These are phyloP conservation scores for Phytophthora citricola DNA, from an alignment of 352 stramenopile species.

Conservation along the genomic window DNA sequence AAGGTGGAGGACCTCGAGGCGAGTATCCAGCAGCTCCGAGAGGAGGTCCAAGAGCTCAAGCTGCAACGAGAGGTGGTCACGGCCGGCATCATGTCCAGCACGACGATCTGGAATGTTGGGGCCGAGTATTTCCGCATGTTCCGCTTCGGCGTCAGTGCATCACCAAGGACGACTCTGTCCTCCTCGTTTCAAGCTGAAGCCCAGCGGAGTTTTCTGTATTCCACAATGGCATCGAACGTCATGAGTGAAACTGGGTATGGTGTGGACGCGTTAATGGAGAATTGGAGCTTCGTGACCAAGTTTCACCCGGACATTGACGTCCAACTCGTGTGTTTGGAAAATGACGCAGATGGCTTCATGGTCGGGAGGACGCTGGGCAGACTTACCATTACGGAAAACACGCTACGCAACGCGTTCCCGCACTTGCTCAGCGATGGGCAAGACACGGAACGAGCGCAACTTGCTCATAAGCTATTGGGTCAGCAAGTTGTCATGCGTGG, in stretches of 20 bases:
- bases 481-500: slow-evolving; percentile 17
- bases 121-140: slow-evolving; percentile 24
- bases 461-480: slow-evolving; percentile 9
- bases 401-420: slow-evolving; percentile 11
- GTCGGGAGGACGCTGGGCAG: slow-evolving; percentile 7
- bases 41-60: slow-evolving; percentile 15
- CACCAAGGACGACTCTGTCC: too few species aligned
- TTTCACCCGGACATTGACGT: slow-evolving; percentile 20
- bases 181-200: too few species aligned
- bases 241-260: slow-evolving; percentile 6
- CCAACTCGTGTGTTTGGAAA: slow-evolving; percentile 11
- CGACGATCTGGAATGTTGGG: slow-evolving; percentile 24
- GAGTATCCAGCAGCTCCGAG: slow-evolving; percentile 1
- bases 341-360: slow-evolving; percentile 6
- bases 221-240: slow-evolving; percentile 13
- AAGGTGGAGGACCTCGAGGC: slow-evolving; percentile 17
- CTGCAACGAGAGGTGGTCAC: slow-evolving; percentile 10
- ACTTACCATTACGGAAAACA: slow-evolving; percentile 24
- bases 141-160: slow-evolving; percentile 7
- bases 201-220: slow-evolving; percentile 13
- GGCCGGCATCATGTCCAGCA: slow-evolving; percentile 5
- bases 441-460: background rate
- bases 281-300: slow-evolving; percentile 14
- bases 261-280: slow-evolving; percentile 16
- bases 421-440: slow-evolving; percentile 2